Base-by-base conservation (phyloP, 768 basidiomycete genomes). In the Boletus reticuloceps region DNA sequence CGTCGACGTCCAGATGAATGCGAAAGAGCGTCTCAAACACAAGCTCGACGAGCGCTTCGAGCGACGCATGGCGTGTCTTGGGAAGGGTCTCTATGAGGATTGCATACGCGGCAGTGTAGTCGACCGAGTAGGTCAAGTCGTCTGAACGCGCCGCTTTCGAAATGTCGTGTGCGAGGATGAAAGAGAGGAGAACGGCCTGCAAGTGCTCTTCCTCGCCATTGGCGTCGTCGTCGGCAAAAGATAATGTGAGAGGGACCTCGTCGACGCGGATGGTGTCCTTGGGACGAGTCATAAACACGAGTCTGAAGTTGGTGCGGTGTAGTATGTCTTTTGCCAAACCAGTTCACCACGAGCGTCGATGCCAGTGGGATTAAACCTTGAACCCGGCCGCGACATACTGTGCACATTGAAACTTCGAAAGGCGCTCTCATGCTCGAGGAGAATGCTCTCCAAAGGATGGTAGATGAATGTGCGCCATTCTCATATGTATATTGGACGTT, bases 91-190 rank as follows among this genome's bases (percentile, higher is more conserved):
- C 56, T 14, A 70, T 61, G 58, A 77, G 64, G 27, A 62, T 63
- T 58, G 61, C 63, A 59, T 46, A 72, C 53, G 65, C 56, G 62
- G 77, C 12, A 84, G 68, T 6, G 63, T 92, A 92, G 72, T 91
- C 81, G 55, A 91, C 76, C 1, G 86, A 85, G 55, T 79, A 70
- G 0, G 70, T 60, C 4, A 88, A 72, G 60, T 84, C 77, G 66
- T 89, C 87, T 6, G 73, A 64, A 0, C 60, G 56, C 12, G 83
- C 86, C 4, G 85, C 74, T 1, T 61, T 51, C 10, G 76, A 69
- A 27, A 89, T 68, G 60, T 84, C 76, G 59, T 82, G 72, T 2
- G 72, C 67, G 47, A 90, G 74, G 13, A 70, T 69, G 12, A 91
- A 60, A 14, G 81, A 75, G 51, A 87, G 61, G 1, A 76, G 65